Base-by-base conservation (phyloP, 2,329 filamentous ascomycete species). In the Xylariaceae sp. region DNA sequence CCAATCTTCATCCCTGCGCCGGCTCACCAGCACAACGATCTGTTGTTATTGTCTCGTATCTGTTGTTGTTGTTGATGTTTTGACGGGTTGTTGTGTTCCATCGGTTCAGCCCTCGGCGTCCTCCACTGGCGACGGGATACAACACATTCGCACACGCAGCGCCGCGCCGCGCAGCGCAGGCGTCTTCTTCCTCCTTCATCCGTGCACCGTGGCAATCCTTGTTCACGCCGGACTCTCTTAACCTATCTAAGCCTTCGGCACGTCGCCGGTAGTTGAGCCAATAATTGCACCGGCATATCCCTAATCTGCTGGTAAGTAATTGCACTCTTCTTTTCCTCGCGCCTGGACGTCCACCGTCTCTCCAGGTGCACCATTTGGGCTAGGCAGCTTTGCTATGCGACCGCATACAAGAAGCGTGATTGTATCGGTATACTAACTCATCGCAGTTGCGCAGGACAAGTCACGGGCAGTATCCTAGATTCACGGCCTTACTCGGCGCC, bases 321-420 rank as follows among this genome's bases (percentile, higher is more conserved):
- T 18, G 52, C 55, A 55, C 55, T 41, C 54, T 57, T 47, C 54
- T 30, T 30, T 30, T 30, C 63, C 51, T 56, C 15, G 45, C 37
- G 44, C 52, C n/a, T 51, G 52, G 57, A 15, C 51, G 35, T 56
- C 54, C 57, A 61, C 50, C 56, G 56, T 61, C 44, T 61, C 60
- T 53, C 44, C 59, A 61, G 58, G 48, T 52, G 58, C 49, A 59
- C 57, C 55, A 48, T 35, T 47, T 41, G n/a, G 15, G 55, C 53
- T 52, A 59, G 56, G 55, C 55, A 58, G 58, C 53, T 53, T 57
- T 52, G 17, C 54, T 18, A 48, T 59, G 44, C 54, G 45, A 45
- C 51, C 34, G 49, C 10, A 51, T 56, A 55, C 23, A 30, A 48
- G 34, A 51, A 39, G 47, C 47, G 41, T 30, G 23, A 30, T 30